Conservation (phyloP, 2,329 filamentous ascomycete genomes). For the Aphanocladium album region DNA sequence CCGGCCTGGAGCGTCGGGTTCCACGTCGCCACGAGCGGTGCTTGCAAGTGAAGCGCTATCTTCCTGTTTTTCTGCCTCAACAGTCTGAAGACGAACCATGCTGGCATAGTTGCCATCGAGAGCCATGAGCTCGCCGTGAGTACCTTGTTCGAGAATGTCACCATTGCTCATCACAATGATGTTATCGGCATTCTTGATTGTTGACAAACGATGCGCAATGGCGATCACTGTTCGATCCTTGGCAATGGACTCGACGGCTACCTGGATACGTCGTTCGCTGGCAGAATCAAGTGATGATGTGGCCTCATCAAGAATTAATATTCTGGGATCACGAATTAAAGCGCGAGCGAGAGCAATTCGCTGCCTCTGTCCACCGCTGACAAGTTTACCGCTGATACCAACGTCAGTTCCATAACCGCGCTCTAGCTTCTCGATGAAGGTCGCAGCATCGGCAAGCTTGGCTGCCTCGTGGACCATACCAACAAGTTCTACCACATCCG, state of each 20-base stretch:
- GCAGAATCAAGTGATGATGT: conserved; percentile 56
- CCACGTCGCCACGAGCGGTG: conserved; percentile 31
- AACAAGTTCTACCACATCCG: conserved; percentile 46
- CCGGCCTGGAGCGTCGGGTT: conserved; percentile 34
- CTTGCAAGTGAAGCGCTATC: conserved; percentile 27
- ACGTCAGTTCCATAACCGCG: conserved; percentile 49
- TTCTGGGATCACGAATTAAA: conserved; percentile 50
- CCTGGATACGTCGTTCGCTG: conserved; percentile 51
- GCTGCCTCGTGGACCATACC: conserved; percentile 46
- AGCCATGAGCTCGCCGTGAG: conserved; percentile 54
- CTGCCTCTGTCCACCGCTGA: conserved; percentile 58
- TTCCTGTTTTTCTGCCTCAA: conserved; percentile 27
- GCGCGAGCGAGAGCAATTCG: conserved; percentile 54
- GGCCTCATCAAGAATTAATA: conserved; percentile 58
- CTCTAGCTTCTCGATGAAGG: conserved; percentile 50
- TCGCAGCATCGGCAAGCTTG: conserved; percentile 52
- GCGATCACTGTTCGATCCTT: conserved; percentile 58
- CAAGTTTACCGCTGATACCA: conserved; percentile 47
- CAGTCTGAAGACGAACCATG: conserved; percentile 43
- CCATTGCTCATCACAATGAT: conserved; percentile 63
- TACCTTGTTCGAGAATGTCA: conserved; percentile 57
- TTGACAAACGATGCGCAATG: conserved; percentile 59
- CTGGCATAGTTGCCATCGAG: conserved; percentile 46
- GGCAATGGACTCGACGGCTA: conserved; percentile 39
- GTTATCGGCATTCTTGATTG: conserved; percentile 59